Conservation (phyloP, 148 eudicot genomes). For the Pharnaceum exiguum region DNA sequence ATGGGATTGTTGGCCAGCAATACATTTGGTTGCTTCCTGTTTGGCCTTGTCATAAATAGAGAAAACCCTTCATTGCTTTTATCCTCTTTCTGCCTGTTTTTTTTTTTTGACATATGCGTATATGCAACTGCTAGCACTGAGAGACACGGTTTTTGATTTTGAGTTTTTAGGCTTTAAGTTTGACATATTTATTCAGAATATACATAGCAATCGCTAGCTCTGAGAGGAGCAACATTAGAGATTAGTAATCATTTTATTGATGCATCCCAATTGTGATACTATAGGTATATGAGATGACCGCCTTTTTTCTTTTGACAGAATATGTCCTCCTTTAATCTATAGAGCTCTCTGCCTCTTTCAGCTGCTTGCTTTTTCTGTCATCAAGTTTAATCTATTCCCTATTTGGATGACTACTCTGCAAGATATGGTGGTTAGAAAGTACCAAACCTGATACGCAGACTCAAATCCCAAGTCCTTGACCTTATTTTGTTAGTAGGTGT, state of each 20-base stretch:
- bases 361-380: neutral
- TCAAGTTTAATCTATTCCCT: slow-evolving; percentile 3
- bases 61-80: no score
- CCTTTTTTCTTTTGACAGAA: no score
- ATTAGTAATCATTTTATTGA: no score
- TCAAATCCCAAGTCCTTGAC: slow-evolving; percentile 6
- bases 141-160: no score
- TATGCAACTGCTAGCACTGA: no score
- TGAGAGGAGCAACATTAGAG: neutral
- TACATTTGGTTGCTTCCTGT: slow-evolving; percentile 23
- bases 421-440: slow-evolving; percentile 18
- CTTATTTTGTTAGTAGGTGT: slow-evolving; percentile 14
- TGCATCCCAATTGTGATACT: no score
- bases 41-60: slow-evolving; percentile 16
- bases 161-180: no score
- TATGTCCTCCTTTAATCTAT: no score
- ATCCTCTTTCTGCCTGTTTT: no score
- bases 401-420: neutral
- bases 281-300: no score
- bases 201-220: neutral
- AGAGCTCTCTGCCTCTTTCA: neutral
- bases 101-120: no score
- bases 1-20: slow-evolving; percentile 31
- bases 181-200: neutral
- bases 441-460: slow-evolving; percentile 4